These are phyloP conservation scores for Hypoxylon sp. DNA, from an alignment of 2,329 filamentous ascomycete species.

Conservation along the genomic window DNA sequence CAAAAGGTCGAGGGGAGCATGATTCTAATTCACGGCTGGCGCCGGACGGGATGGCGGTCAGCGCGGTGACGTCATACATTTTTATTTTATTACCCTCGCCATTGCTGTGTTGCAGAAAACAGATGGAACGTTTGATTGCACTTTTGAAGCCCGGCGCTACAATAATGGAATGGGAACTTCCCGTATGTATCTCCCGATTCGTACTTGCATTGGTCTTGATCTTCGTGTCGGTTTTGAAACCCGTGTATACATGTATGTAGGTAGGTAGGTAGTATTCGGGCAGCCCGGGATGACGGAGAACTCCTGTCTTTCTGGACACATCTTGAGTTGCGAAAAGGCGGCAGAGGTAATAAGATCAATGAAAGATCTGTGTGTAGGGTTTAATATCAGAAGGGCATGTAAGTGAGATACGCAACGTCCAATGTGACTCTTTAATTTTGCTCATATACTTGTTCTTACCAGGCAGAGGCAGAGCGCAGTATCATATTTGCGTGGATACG, in stretches of 20 bases:
- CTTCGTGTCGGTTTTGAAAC: too few species aligned
- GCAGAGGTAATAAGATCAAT: too few species aligned
- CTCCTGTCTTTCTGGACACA: too few species aligned
- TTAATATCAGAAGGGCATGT: too few species aligned
- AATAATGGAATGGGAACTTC: neutral
- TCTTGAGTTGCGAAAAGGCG: neutral
- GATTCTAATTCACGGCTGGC: neutral
- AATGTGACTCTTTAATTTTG: neutral
- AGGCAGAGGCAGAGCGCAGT: neutral
- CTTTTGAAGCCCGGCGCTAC: neutral
- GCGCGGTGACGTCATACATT: neutral
- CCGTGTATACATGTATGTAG: too few species aligned
- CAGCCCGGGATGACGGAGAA: neutral
- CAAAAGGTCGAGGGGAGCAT: too few species aligned
- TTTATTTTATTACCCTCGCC: neutral
- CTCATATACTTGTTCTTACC: neutral
- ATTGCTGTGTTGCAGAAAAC: neutral
- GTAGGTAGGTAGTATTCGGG: neutral
- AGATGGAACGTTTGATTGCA: neutral
- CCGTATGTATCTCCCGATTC: conserved; percentile 20
- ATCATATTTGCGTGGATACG: neutral
- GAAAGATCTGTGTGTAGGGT: too few species aligned
- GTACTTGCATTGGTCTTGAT: too few species aligned
- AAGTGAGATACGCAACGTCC: neutral
- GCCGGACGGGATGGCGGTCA: neutral